Percentiles rank a stretch among this genome's conserved stretches.
phyloP scores from a whole-genome alignment of 1,284 basidiomycete genomes.

The Vanrija humicola region DNA sequence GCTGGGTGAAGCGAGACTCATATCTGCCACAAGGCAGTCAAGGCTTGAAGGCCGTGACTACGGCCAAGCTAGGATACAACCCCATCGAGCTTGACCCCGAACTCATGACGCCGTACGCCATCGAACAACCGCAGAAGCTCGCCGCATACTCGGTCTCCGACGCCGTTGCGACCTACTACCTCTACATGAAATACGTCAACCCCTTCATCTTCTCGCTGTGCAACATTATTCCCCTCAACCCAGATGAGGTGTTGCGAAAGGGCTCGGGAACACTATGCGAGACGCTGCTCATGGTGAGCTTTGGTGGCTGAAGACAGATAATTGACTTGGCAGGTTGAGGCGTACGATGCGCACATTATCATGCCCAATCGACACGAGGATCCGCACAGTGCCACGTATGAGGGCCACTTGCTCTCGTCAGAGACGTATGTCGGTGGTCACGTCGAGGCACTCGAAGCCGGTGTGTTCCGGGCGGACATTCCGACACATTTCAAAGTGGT shows the following conservation, averaged over 20 bases:
- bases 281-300: conserved; percentile 89
- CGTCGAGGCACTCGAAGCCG: conserved; percentile 97
- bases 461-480: conserved; percentile 97
- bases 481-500: conserved; percentile 92
- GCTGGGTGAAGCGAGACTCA: conserved; percentile 99
- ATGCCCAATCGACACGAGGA: conserved; percentile 99
- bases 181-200: conserved; percentile 99
- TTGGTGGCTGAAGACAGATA: too few relatives aligned
- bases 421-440: conserved; percentile 99
- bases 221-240: conserved; percentile 96
- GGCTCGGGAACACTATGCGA: conserved; percentile 96
- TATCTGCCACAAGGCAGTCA: conserved; percentile 98
- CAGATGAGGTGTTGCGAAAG: conserved; percentile 95
- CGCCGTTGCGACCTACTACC: conserved; percentile 97
- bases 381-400: conserved; percentile 83
- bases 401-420: conserved; percentile 91
- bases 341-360: conserved; percentile 84
- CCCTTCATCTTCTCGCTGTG: conserved; percentile 99
- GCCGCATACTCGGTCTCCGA: conserved; percentile 99
- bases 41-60: conserved; percentile 96
- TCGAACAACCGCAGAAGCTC: conserved; percentile 90
- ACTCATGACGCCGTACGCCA: conserved; percentile 98
- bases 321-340: conserved; percentile 70
- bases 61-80: conserved; percentile 92
- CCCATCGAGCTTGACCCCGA: conserved; percentile 98